Conservation (phyloP, 495 filamentous ascomycete genomes). For the Immersiella caudata region DNA sequence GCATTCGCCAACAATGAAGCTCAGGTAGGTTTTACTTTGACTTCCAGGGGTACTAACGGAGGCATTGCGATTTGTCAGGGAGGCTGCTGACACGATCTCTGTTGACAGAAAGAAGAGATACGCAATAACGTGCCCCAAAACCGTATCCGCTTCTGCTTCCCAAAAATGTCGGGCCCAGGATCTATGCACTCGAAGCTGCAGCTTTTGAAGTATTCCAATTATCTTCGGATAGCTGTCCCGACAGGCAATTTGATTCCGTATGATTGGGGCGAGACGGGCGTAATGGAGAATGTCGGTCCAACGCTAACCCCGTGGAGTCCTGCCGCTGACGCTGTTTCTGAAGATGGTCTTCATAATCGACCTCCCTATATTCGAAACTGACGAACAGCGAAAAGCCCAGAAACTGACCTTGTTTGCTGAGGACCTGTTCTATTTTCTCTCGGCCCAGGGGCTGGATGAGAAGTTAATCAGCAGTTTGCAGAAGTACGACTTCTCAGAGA, state of each 20-base stretch:
- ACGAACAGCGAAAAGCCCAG: slow-evolving; percentile 30
- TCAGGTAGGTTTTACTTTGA: slow-evolving; percentile 44
- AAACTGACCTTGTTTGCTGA: slow-evolving; percentile 64
- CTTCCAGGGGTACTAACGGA: not conserved
- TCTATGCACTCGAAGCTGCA: slow-evolving; percentile 90
- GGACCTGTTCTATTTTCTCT: slow-evolving; percentile 71
- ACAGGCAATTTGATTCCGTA: slow-evolving; percentile 77
- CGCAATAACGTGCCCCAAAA: slow-evolving; percentile 47
- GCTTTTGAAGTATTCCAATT: slow-evolving; percentile 69
- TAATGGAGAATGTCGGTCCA: slow-evolving; percentile 72
- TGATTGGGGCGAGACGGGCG: slow-evolving; percentile 82
- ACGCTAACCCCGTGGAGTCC: not conserved
- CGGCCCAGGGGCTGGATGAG: slow-evolving; percentile 65
- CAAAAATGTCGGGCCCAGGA: slow-evolving; percentile 57
- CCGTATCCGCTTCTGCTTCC: slow-evolving; percentile 72
- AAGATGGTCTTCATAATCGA: slow-evolving; percentile 83
- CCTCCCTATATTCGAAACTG: slow-evolving; percentile 60
- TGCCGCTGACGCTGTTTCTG: slow-evolving; percentile 11
- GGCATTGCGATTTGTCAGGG: not conserved
- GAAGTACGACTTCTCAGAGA: slow-evolving; percentile 76
- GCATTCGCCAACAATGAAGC: slow-evolving; percentile 50
- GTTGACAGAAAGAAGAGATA: slow-evolving; percentile 54
- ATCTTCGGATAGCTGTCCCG: slow-evolving; percentile 76
- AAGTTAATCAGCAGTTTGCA: slow-evolving; percentile 60
- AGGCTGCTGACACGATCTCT: not conserved